Percentiles rank a stretch among this genome's conserved stretches.
These are phyloP conservation scores for Taphrina sp. DNA, from an alignment of 1,139 yeast genomes.

Conservation along the genomic window DNA sequence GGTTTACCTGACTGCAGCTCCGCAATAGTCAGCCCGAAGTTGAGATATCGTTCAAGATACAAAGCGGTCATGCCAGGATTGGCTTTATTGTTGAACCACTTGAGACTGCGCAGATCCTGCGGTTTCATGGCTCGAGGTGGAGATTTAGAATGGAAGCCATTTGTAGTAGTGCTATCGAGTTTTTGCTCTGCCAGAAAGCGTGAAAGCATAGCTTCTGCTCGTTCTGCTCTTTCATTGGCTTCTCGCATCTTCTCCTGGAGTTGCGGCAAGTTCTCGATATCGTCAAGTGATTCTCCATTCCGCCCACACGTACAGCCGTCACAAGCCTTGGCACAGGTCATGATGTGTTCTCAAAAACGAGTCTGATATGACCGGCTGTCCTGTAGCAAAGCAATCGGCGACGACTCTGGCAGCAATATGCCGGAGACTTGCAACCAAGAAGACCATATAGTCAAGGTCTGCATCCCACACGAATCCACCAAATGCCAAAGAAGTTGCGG, in stretches of 20 bases:
- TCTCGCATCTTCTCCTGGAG: neutral
- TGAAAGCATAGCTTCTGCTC: neutral
- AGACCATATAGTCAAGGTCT: no score
- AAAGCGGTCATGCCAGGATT: conserved; percentile 41
- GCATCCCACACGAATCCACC: no score
- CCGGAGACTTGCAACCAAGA: no score
- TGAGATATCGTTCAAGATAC: conserved; percentile 40
- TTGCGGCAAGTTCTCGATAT: conserved; percentile 2
- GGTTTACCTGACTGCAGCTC: conserved; percentile 41
- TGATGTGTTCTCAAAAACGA: no score
- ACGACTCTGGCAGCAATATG: no score
- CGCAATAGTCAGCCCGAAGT: conserved; percentile 40
- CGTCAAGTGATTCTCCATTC: neutral
- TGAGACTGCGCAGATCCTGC: conserved; percentile 36
- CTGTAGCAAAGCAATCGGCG: no score
- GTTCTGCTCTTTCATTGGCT: conserved; percentile 8
- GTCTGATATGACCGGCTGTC: no score
- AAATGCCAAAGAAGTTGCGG: no score
- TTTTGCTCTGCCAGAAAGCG: neutral
- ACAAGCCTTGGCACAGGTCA: conserved; percentile 2
- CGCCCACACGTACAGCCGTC: conserved; percentile 8
- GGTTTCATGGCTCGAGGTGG: neutral
- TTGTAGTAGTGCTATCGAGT: neutral
- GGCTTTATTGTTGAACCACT: conserved; percentile 40
- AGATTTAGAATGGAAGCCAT: neutral